phyloP scores from a whole-genome alignment of 345 rosid species.

The Geranium brycei region DNA sequence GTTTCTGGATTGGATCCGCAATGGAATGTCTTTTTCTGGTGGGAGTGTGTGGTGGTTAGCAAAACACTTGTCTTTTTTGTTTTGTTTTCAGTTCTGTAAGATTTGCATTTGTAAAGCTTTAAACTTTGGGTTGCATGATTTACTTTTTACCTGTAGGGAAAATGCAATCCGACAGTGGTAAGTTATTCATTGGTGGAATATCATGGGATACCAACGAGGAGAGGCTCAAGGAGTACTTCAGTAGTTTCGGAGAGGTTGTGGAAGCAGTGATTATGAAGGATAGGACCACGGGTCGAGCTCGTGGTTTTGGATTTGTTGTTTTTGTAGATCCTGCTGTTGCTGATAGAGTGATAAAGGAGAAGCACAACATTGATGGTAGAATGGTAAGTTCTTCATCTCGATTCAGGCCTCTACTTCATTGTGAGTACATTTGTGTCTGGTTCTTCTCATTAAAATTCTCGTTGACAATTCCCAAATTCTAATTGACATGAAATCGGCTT shows the following conservation, averaged over 20 bases:
- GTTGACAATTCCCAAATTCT: background rate
- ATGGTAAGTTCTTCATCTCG: slow-evolving; percentile 31
- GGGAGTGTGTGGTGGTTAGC: slow-evolving; percentile 5
- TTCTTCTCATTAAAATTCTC: background rate
- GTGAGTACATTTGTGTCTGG: too few relatives aligned
- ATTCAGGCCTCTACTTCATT: too few relatives aligned
- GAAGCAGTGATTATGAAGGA: slow-evolving; percentile 98
- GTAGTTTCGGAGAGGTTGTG: slow-evolving; percentile 77
- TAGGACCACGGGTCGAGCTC: slow-evolving; percentile 95
- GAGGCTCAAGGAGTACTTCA: slow-evolving; percentile 77
- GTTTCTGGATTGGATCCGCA: background rate
- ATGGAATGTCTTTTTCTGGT: background rate
- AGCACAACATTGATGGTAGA: slow-evolving; percentile 88
- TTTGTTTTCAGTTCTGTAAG: slow-evolving; percentile 4
- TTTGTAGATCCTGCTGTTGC: slow-evolving; percentile 86
- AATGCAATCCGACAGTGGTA: slow-evolving; percentile 90
- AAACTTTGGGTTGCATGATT: slow-evolving; percentile 7
- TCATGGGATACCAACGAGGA: slow-evolving; percentile 99
- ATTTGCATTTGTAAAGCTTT: slow-evolving; percentile 12
- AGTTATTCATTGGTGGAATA: slow-evolving; percentile 91
- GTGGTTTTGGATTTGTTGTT: slow-evolving; percentile 94
- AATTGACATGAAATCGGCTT: background rate
- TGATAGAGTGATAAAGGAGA: slow-evolving; percentile 71
- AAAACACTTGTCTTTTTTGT: background rate
- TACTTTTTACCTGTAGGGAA: slow-evolving; percentile 25